Evolutionary conservation across 139 green algal genomes (phyloP), one percentile per base, ranked within the genome.

Genomic region (Chlamydomonas sphaeroides): DNA sequence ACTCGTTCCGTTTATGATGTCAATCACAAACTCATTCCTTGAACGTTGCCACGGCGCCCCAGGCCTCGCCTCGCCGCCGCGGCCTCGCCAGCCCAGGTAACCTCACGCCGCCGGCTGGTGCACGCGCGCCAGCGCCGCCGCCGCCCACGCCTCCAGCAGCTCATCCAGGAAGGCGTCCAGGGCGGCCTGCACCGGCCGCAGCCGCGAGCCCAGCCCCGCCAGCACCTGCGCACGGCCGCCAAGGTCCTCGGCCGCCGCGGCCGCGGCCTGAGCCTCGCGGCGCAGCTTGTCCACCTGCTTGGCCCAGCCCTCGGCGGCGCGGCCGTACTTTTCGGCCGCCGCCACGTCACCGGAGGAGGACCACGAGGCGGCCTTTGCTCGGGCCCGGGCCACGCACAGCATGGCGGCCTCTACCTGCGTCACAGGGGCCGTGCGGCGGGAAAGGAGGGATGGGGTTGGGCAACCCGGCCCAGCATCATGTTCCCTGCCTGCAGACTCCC

Each of bases 111-210:
- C 59, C 59, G 5, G 15, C 53, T 68, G n/a, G 5, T 70, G 61
- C 30, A 80, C 63, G 28, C 59, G 33, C 11, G 39, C 25, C 18
- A 82, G 75, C 7, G 62, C 75, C 0, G 75, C 75, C 8, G 61
- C 18, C 5, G 75, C 75, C 75, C 75, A 82, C 8, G 75, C 75
- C 3, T 82, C 75, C 23, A 82, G 42, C 23, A 73, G 62, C 33
- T 72, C 45, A 49, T 82, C 75, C 42, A 82, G 33, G 33, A 73
- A 82, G 42, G 1, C 26, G 5, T 82, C 75, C 21, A 82, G 39
- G 4, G 42, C 42, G 11, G 7, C 59, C 32, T 65, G 42, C 0
- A 63, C 18, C 1, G 75, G 75, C 33, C 62, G 61, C 8, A 82
- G n/a, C 11, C 75, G 20, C 1, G 32, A 5, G 8, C 32, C 45